These are phyloP conservation scores for Colletotrichum trifolii DNA, from an alignment of 2,329 filamentous ascomycete genomes.

Conservation along the genomic window DNA sequence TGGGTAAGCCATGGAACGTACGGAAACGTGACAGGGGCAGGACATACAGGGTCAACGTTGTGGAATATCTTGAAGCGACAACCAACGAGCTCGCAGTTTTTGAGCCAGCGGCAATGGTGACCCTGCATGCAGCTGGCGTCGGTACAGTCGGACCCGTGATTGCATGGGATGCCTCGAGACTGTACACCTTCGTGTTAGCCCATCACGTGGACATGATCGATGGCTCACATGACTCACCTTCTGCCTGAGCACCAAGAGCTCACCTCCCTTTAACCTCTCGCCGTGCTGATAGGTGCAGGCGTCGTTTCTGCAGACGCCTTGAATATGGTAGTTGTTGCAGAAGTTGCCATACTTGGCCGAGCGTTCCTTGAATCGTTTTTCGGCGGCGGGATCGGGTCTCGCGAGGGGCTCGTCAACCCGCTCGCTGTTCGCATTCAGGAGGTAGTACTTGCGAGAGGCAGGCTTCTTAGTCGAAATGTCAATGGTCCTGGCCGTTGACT, in stretches of 20 bases:
- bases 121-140: conserved; percentile 37
- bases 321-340: conserved; percentile 41
- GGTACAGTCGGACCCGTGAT: conserved; percentile 33
- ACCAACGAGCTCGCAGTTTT: conserved; percentile 32
- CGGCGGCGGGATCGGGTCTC: conserved; percentile 37
- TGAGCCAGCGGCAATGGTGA: conserved; percentile 40
- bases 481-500: conserved; percentile 39
- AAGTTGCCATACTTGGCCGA: conserved; percentile 35
- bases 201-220: background rate
- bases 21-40: background rate
- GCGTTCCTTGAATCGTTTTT: conserved; percentile 39
- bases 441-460: conserved; percentile 39
- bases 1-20: background rate
- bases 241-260: conserved; percentile 38
- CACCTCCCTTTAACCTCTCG: conserved; percentile 31
- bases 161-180: conserved; percentile 38
- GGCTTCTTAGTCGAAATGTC: conserved; percentile 43
- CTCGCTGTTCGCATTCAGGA: conserved; percentile 45
- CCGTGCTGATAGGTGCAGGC: conserved; percentile 39
- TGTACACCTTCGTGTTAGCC: background rate
- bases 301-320: conserved; percentile 36
- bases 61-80: conserved; percentile 40
- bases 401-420: conserved; percentile 46
- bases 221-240: conserved; percentile 25
- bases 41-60: conserved; percentile 37